Evolutionary conservation across 192 early-diverging fungal species (phyloP).

Genomic region (Backusella sp.): DNA sequence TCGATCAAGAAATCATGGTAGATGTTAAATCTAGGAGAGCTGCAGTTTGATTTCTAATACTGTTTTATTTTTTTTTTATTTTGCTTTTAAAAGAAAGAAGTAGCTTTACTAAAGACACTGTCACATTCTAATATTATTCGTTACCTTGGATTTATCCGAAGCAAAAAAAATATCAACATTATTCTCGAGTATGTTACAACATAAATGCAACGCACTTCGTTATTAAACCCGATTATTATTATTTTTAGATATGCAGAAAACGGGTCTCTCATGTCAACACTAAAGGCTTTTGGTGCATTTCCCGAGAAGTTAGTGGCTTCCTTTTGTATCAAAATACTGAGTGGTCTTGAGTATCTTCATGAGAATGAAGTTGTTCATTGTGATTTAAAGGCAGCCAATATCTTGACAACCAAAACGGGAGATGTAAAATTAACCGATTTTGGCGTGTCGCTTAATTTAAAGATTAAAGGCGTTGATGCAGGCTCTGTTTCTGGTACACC

Average conservation of each 20-base stretch:
- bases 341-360: conserved; percentile 90
- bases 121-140: conserved; percentile 82
- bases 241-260: conserved; percentile 73
- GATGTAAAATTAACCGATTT: conserved; percentile 96
- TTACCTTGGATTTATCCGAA: conserved; percentile 80
- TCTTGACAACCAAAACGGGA: conserved; percentile 94
- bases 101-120: conserved; percentile 82
- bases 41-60: conserved; percentile 15
- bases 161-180: conserved; percentile 72
- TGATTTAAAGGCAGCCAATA: conserved; percentile 96
- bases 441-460: conserved; percentile 90
- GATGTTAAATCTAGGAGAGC: not conserved
- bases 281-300: conserved; percentile 88
- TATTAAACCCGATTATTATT: not conserved
- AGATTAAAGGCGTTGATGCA: conserved; percentile 64
- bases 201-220: not conserved
- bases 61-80: not conserved
- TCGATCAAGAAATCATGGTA: conserved; percentile 72
- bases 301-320: conserved; percentile 86
- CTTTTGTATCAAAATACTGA: conserved; percentile 86
- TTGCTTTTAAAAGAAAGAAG: conserved; percentile 54
- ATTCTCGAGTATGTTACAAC: conserved; percentile 62
- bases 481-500: conserved; percentile 77
- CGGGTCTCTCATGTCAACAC: conserved; percentile 83
- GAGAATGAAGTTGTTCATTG: conserved; percentile 88